Evolutionary conservation across 768 basidiomycete species (phyloP).

Genomic region (Polyporus arcularius): DNA sequence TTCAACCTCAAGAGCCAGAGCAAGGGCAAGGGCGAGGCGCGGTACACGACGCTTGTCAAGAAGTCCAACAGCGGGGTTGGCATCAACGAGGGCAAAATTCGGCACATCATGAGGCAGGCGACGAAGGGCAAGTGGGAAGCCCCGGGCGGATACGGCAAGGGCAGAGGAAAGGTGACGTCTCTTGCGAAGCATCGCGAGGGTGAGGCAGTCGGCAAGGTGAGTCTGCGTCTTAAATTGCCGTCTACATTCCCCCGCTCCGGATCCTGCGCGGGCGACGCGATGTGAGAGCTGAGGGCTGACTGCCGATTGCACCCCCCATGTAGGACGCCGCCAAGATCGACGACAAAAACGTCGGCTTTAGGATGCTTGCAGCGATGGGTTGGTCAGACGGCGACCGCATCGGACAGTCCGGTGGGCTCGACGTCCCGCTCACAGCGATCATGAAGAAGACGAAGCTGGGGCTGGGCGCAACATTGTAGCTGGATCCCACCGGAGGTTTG

Average conservation of each 20-base stretch:
- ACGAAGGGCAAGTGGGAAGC: slow-evolving; percentile 29
- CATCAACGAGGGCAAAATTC: slow-evolving; percentile 64
- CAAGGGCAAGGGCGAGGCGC: slow-evolving; percentile 61
- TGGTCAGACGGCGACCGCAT: slow-evolving; percentile 85
- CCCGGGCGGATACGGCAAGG: slow-evolving; percentile 26
- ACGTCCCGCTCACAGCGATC: slow-evolving; percentile 76
- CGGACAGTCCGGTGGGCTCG: slow-evolving; percentile 65
- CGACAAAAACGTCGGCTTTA: slow-evolving; percentile 81
- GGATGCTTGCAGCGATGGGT: slow-evolving; percentile 87
- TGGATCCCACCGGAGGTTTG: not conserved
- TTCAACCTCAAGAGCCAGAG: slow-evolving; percentile 81
- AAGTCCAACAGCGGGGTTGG: slow-evolving; percentile 57
- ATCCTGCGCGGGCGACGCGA: not conserved
- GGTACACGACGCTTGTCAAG: slow-evolving; percentile 80
- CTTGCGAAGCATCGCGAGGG: slow-evolving; percentile 65
- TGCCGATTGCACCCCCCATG: not conserved
- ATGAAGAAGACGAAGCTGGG: slow-evolving; percentile 88
- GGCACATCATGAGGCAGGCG: slow-evolving; percentile 39
- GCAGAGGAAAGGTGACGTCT: slow-evolving; percentile 37
- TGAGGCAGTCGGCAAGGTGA: slow-evolving; percentile 82
- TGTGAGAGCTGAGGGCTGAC: not conserved
- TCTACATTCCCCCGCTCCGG: not conserved
- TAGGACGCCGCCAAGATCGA: slow-evolving; percentile 83
- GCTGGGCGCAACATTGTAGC: slow-evolving; percentile 58
- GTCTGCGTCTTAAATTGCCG: slow-evolving; percentile 15